A percentile compares a stretch with the other conserved stretches of the same genome.
Evolutionary conservation across 1,284 basidiomycete genomes (phyloP).

Genomic region (Heterobasidion occidentale): DNA sequence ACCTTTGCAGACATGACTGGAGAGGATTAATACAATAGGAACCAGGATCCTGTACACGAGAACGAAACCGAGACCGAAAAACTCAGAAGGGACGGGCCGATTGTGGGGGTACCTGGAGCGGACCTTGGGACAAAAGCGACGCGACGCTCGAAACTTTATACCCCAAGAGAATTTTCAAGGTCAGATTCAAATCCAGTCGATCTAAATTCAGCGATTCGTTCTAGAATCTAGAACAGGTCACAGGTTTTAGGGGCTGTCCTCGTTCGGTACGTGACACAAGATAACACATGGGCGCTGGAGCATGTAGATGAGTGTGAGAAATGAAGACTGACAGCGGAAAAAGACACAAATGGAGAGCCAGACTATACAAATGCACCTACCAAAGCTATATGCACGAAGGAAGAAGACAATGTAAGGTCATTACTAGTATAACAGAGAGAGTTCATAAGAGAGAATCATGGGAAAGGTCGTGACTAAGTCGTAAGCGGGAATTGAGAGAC

Average conservation of each 20-base stretch:
- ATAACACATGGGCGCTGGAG: not conserved
- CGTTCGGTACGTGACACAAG: not conserved
- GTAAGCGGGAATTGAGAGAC: not conserved
- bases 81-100: conserved; percentile 11
- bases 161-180: conserved; percentile 19
- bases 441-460: not conserved
- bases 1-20: conserved; percentile 66
- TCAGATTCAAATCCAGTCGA: conserved; percentile 14
- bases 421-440: conserved; percentile 2
- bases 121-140: conserved; percentile 11
- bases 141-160: conserved; percentile 41
- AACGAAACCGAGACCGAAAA: conserved; percentile 15
- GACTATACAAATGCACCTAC: not conserved
- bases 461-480: not conserved
- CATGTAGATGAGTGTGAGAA: not conserved
- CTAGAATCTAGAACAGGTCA: not conserved
- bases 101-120: conserved; percentile 15
- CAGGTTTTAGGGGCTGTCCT: not conserved
- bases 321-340: not conserved
- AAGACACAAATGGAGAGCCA: not conserved
- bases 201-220: not conserved
- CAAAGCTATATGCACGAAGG: not conserved
- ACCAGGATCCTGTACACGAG: conserved; percentile 7
- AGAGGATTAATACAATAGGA: conserved; percentile 2
- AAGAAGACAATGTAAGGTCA: not conserved